Percentiles rank a stretch among this genome's conserved stretches.
Conservation (phyloP, 73 alveolate genomes). For the Strombidium stylifer region DNA sequence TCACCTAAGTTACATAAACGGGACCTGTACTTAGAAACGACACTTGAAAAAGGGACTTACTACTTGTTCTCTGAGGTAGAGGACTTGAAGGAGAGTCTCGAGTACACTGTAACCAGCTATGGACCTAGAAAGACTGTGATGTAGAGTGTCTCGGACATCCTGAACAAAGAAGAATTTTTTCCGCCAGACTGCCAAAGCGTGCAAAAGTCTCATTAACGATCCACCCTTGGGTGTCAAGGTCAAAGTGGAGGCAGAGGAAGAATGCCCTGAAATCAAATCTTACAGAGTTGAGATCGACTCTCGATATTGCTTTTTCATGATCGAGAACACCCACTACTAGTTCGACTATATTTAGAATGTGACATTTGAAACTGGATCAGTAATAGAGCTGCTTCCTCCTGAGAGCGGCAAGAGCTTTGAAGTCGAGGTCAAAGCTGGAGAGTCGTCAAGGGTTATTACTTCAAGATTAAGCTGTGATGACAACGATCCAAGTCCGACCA, state of each 20-base stretch:
- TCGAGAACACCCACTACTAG: conserved; percentile 45
- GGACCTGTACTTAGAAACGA: conserved; percentile 65
- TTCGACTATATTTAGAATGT: conserved; percentile 62
- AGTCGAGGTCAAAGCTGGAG: conserved; percentile 66
- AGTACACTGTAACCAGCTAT: conserved; percentile 40
- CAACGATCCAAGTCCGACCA: no score
- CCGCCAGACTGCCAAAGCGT: conserved; percentile 34
- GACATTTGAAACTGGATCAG: conserved; percentile 70
- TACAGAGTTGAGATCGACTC: conserved; percentile 68
- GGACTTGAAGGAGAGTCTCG: conserved; percentile 39
- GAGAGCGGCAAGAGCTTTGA: conserved; percentile 69
- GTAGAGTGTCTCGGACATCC: conserved; percentile 35
- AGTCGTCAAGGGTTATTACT: conserved; percentile 2
- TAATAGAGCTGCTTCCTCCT: conserved; percentile 65
- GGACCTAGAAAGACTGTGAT: conserved; percentile 44
- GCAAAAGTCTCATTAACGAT: conserved; percentile 26
- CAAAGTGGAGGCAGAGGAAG: conserved; percentile 55
- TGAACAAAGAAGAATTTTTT: conserved; percentile 24
- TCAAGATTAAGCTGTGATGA: no score
- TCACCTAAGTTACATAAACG: conserved; percentile 87
- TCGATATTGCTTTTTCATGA: conserved; percentile 67
- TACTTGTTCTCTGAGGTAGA: conserved; percentile 82
- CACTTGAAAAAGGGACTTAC: conserved; percentile 82
- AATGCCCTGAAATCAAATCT: conserved; percentile 61
- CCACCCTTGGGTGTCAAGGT: neutral